A percentile compares a stretch with the other conserved stretches of the same genome.
Evolutionary conservation across 1,139 yeast genomes (phyloP).

Genomic region (Pneumocystis canis): DNA sequence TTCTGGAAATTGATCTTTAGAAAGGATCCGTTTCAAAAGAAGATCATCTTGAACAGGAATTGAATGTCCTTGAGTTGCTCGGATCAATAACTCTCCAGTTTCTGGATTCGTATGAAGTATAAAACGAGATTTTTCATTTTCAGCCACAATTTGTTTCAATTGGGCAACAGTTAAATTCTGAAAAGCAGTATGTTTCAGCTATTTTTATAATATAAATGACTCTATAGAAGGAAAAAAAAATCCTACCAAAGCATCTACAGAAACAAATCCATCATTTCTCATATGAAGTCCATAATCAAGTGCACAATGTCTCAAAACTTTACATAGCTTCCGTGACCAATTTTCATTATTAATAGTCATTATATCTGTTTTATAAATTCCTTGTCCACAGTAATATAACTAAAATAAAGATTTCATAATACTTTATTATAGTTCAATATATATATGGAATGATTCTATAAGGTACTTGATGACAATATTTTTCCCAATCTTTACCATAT

Average conservation of each 20-base stretch:
- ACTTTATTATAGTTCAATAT: conserved; percentile 32
- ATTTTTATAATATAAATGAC: conserved; percentile 2
- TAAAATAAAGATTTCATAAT: too few relatives aligned
- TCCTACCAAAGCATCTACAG: conserved; percentile 32
- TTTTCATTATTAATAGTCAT: background rate
- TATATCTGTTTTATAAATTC: background rate
- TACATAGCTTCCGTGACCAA: conserved; percentile 37
- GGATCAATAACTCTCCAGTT: conserved; percentile 30
- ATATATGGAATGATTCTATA: conserved; percentile 81
- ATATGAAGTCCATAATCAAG: conserved; percentile 50
- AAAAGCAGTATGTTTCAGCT: conserved; percentile 20
- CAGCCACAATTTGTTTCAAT: conserved; percentile 43
- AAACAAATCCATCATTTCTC: conserved; percentile 52
- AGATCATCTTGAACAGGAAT: conserved; percentile 34
- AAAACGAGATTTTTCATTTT: conserved; percentile 60
- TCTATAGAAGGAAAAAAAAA: conserved; percentile 5
- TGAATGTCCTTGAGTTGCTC: conserved; percentile 93
- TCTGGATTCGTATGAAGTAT: conserved; percentile 22
- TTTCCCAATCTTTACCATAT: conserved; percentile 74
- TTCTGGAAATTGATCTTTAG: conserved; percentile 9
- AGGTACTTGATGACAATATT: conserved; percentile 67
- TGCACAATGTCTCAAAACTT: conserved; percentile 75
- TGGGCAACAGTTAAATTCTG: conserved; percentile 47
- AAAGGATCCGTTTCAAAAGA: conserved; percentile 22
- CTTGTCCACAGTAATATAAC: background rate